Base-by-base conservation (phyloP, 495 filamentous ascomycete species). In the Thermothielavioides terrestris region DNA sequence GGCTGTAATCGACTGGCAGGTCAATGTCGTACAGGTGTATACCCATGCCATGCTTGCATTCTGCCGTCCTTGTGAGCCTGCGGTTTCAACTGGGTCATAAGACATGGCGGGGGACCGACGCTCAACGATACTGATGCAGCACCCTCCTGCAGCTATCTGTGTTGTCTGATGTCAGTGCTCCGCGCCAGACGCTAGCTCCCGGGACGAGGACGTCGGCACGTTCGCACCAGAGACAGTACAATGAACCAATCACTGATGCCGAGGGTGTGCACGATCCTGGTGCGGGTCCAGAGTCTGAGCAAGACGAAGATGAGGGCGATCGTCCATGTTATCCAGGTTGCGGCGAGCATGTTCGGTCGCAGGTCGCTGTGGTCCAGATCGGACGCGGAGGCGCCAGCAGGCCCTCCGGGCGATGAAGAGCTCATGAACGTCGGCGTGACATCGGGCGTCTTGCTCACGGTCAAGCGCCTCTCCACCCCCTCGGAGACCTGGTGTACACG, bases 271-370 rank as follows among this genome's bases (percentile, higher is more conserved):
- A 58, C 52, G 31, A 62, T 52, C 36, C 37, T 51, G 26, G 36
- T 35, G 8, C 61, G 55, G 9, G 61, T 61, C 23, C 42, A 64
- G 23, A 61, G 44, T 15, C 61, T 31, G 39, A 58, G 6, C 4
- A 23, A 18, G 3, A 64, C 58, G 30, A 55, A 64, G 11, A 59
- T 25, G n/a, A 49, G 12, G 6, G 58, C 58, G 30, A 64, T 51
- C 1, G 32, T 10, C 53, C 55, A 61, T 2, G 50, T 52, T 3
- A 18, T 26, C 10, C 43, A 56, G 3, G 41, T 28, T 4, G 47
- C 41, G 1, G 46, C 57, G 18, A 53, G 9, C 22, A 62, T 53
- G 10, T 27, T 45, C 12, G 57, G 57, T 2, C 53, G 47, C 21
- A 23, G 11, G 25, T 52, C 42, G 34, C 30, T 27, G 26, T 50